phyloP scores from a whole-genome alignment of 208 protist species.

The Naegleria gruberi region DNA sequence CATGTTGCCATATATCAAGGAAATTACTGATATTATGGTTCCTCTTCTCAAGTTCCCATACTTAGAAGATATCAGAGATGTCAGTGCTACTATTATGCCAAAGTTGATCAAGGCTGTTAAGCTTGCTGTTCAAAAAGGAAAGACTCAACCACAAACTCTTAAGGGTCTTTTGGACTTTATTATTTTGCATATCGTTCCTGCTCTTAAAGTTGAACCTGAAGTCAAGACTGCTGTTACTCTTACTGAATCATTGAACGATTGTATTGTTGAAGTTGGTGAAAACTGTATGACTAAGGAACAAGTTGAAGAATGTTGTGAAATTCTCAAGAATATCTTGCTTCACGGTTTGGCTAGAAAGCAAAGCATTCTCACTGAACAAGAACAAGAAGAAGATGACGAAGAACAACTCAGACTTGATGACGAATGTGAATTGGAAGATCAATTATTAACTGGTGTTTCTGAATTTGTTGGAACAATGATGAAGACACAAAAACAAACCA shows the following conservation, averaged over 20 bases:
- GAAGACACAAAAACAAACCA: neutral
- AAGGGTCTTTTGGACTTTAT: neutral
- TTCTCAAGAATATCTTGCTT: neutral
- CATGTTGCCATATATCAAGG: conserved; percentile 48
- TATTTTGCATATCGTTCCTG: neutral
- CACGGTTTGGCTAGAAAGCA: neutral
- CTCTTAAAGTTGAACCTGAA: neutral
- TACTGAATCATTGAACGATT: neutral
- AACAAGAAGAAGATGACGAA: conserved; percentile 12
- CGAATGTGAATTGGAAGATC: neutral
- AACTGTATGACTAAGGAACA: neutral
- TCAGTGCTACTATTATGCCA: conserved; percentile 18
- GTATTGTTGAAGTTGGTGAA: neutral
- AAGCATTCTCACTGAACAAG: neutral
- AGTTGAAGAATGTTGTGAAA: neutral
- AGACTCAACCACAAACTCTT: neutral
- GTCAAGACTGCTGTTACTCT: neutral
- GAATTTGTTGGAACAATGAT: conserved; percentile 11
- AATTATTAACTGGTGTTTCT: neutral
- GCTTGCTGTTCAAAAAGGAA: neutral
- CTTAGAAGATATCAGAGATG: conserved; percentile 46
- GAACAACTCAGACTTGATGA: conserved; percentile 4
- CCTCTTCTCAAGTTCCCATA: conserved; percentile 56
- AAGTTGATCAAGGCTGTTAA: neutral
- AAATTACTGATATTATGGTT: conserved; percentile 42